Conservation (phyloP, 2,329 filamentous ascomycete genomes). For the Grosmannia penicillata region DNA sequence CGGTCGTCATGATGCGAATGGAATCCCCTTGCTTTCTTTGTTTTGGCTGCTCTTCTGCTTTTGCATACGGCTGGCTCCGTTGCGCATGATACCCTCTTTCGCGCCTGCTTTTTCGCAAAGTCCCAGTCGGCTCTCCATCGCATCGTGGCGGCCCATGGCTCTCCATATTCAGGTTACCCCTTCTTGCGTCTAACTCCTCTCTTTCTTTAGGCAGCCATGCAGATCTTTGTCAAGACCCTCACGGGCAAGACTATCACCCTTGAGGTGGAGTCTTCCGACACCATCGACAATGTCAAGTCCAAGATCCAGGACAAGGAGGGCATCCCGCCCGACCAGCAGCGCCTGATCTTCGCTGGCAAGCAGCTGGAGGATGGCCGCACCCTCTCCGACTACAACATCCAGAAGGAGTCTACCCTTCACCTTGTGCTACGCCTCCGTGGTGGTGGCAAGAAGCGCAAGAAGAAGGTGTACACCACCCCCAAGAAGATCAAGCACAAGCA, state of each 20-base stretch:
- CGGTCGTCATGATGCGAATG: neutral
- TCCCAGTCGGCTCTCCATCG: too few species aligned
- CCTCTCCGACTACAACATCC: conserved; percentile 99
- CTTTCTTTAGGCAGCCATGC: conserved; percentile 48
- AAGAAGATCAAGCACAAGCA: conserved; percentile 99
- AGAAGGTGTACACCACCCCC: conserved; percentile 99
- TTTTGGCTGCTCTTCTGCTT: neutral
- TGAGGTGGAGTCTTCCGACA: conserved; percentile 99
- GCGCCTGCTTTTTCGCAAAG: neutral
- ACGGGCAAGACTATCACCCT: conserved; percentile 99
- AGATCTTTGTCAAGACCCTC: conserved; percentile 71
- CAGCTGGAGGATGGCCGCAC: conserved; percentile 99
- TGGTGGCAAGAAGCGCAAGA: conserved; percentile 99
- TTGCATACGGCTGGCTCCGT: too few species aligned
- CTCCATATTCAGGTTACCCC: neutral
- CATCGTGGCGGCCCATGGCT: too few species aligned
- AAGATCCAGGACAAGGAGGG: conserved; percentile 99
- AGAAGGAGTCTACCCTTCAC: conserved; percentile 99
- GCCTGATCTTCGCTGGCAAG: conserved; percentile 99
- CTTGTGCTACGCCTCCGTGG: conserved; percentile 95
- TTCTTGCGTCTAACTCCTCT: conserved; percentile 16
- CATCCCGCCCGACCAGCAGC: conserved; percentile 97
- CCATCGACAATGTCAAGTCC: conserved; percentile 99
- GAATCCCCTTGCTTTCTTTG: neutral
- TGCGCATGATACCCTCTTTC: neutral